Evolutionary conservation across 805 yeast species (phyloP).

Genomic region (Ogataea pilisensis): DNA sequence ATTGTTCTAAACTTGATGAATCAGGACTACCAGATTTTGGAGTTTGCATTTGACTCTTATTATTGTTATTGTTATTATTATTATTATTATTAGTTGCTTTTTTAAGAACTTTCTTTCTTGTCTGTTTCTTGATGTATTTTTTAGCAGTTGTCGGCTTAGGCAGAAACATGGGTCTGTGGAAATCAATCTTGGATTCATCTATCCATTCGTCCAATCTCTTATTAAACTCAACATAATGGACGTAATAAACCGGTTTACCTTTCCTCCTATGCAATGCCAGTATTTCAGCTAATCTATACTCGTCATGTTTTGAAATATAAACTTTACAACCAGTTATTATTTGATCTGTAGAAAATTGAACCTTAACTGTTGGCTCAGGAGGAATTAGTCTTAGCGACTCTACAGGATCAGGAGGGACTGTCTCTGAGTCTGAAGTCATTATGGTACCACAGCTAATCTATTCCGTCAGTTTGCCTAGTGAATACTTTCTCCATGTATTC

Average conservation of each 20-base stretch:
- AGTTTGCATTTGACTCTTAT: too few species aligned
- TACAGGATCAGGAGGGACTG: constrained; percentile 23
- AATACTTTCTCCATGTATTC: too few species aligned
- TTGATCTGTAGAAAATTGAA: constrained; percentile 40
- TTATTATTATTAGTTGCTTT: background rate
- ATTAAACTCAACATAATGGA: constrained; percentile 91
- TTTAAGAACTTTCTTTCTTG: constrained; percentile 28
- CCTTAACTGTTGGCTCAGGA: constrained; percentile 27
- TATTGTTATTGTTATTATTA: too few species aligned
- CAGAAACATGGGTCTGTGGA: constrained; percentile 60
- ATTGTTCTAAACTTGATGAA: constrained; percentile 1
- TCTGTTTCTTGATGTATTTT: constrained; percentile 38
- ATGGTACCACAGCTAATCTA: too few species aligned
- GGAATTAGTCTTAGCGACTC: constrained; percentile 28
- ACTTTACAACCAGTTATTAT: constrained; percentile 76
- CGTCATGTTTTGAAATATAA: constrained; percentile 76
- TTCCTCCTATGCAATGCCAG: constrained; percentile 71
- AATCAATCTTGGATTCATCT: constrained; percentile 63
- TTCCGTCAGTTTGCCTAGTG: too few species aligned
- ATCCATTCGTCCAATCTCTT: constrained; percentile 98
- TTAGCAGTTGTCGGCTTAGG: constrained; percentile 58
- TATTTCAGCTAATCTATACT: constrained; percentile 78
- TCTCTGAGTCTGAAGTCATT: constrained; percentile 31
- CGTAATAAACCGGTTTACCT: constrained; percentile 78
- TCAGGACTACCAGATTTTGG: constrained; percentile 9